Percentiles rank a stretch among this genome's conserved stretches.
Conservation (phyloP, 495 filamentous ascomycete species). For the Aspergillus kassunensis region DNA sequence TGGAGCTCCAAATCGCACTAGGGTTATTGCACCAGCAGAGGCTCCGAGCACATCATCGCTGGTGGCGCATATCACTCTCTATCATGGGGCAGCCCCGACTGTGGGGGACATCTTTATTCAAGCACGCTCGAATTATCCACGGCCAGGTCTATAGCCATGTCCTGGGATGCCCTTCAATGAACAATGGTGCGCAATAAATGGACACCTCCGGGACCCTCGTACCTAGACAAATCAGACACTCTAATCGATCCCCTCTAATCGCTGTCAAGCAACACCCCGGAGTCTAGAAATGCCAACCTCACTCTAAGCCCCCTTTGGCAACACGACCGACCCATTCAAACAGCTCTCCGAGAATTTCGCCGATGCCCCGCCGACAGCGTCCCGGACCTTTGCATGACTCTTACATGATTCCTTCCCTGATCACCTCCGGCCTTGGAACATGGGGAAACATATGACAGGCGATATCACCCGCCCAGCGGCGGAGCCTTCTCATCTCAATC, state of each 20-base stretch:
- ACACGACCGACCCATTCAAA: neutral
- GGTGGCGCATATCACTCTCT: neutral
- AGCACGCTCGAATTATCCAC: too few species aligned
- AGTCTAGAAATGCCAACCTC: neutral
- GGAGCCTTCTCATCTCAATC: neutral
- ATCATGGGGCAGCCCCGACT: too few species aligned
- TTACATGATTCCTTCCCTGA: constrained; percentile 1
- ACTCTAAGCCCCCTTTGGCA: constrained; percentile 3
- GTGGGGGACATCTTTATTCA: too few species aligned
- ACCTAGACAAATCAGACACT: too few species aligned
- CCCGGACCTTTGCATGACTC: neutral
- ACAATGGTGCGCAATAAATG: too few species aligned
- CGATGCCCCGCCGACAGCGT: constrained; percentile 20
- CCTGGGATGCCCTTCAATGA: neutral
- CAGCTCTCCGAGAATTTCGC: constrained; percentile 25
- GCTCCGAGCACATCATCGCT: constrained; percentile 25
- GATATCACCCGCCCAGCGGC: neutral
- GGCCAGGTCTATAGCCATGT: too few species aligned
- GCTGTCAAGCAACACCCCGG: neutral
- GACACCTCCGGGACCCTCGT: too few species aligned
- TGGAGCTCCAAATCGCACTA: constrained; percentile 2
- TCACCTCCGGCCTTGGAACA: neutral
- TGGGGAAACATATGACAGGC: constrained; percentile 1
- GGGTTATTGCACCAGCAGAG: constrained; percentile 15
- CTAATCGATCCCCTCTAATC: too few species aligned